Conservation (phyloP, 371 early-diverging fungal genomes). For the Entomophthora muscae region DNA sequence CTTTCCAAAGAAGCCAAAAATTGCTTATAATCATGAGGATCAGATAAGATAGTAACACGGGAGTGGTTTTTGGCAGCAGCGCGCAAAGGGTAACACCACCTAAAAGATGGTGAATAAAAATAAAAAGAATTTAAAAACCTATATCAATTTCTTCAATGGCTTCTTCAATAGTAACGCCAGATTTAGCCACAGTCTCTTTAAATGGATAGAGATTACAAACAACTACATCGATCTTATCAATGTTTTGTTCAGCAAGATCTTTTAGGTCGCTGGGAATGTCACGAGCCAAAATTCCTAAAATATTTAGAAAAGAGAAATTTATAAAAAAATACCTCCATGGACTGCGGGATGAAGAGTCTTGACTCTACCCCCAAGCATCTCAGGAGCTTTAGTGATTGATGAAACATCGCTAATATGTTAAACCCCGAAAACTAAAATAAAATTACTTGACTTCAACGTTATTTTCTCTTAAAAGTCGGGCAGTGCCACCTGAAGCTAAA, state of each 20-base stretch:
- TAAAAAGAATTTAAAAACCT: conserved; percentile 26
- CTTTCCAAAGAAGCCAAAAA: conserved; percentile 49
- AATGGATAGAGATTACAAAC: conserved; percentile 97
- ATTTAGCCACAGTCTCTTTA: conserved; percentile 78
- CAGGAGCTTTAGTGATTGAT: conserved; percentile 91
- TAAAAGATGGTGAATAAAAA: conserved; percentile 12
- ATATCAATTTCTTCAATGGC: conserved; percentile 97
- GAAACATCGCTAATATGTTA: conserved; percentile 66
- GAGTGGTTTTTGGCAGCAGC: conserved; percentile 98
- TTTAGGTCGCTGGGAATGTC: conserved; percentile 66
- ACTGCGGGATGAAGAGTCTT: conserved; percentile 97
- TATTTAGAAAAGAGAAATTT: neutral
- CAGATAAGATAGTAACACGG: conserved; percentile 79
- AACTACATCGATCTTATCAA: conserved; percentile 83
- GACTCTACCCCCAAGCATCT: conserved; percentile 96
- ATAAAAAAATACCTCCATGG: conserved; percentile 64
- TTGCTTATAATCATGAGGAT: conserved; percentile 74
- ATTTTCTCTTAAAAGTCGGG: conserved; percentile 71
- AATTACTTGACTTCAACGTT: conserved; percentile 73
- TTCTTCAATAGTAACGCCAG: conserved; percentile 74
- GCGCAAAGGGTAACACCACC: conserved; percentile 92
- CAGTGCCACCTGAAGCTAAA: conserved; percentile 91
- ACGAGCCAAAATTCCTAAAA: conserved; percentile 72
- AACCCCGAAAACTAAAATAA: neutral
- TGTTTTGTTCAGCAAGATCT: conserved; percentile 75